Evolutionary conservation across 1,139 yeast genomes (phyloP).

Genomic region (Geotrichum fermentans): DNA sequence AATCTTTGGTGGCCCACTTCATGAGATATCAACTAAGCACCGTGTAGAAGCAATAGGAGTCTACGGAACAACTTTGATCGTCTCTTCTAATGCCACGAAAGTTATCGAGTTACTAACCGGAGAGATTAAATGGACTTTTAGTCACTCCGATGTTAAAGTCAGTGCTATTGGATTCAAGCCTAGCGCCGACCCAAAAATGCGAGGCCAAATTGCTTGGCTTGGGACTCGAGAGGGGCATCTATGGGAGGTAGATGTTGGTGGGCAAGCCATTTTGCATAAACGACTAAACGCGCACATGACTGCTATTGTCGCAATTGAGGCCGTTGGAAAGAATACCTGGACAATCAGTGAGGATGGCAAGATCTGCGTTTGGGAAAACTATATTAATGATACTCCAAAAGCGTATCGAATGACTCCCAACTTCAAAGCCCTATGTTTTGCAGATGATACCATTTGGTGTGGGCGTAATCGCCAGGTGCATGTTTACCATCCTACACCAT

Average conservation of each 20-base stretch:
- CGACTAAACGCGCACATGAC: constrained; percentile 33
- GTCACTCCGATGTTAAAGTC: constrained; percentile 30
- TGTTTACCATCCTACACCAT: constrained; percentile 35
- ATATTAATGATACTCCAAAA: constrained; percentile 31
- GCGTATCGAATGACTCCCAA: constrained; percentile 34
- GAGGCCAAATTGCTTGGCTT: constrained; percentile 34
- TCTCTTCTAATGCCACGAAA: constrained; percentile 29
- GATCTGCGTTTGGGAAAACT: constrained; percentile 37
- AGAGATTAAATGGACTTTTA: constrained; percentile 27
- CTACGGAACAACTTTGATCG: constrained; percentile 30
- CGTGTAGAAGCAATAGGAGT: constrained; percentile 30
- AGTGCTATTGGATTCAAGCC: constrained; percentile 30
- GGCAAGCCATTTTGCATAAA: constrained; percentile 23
- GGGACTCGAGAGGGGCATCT: constrained; percentile 40
- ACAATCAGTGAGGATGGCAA: constrained; percentile 42
- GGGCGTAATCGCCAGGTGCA: constrained; percentile 35
- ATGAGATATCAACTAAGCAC: constrained; percentile 29
- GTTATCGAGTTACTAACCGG: constrained; percentile 32
- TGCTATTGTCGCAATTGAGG: constrained; percentile 32
- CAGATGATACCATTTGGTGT: constrained; percentile 36
- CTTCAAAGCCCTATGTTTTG: constrained; percentile 31
- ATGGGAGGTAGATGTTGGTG: constrained; percentile 31
- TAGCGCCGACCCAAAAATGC: constrained; percentile 21
- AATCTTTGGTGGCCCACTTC: constrained; percentile 30
- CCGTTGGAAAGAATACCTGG: constrained; percentile 33